Base-by-base conservation (phyloP, 352 stramenopile genomes). In the Phytopythium vexans region DNA sequence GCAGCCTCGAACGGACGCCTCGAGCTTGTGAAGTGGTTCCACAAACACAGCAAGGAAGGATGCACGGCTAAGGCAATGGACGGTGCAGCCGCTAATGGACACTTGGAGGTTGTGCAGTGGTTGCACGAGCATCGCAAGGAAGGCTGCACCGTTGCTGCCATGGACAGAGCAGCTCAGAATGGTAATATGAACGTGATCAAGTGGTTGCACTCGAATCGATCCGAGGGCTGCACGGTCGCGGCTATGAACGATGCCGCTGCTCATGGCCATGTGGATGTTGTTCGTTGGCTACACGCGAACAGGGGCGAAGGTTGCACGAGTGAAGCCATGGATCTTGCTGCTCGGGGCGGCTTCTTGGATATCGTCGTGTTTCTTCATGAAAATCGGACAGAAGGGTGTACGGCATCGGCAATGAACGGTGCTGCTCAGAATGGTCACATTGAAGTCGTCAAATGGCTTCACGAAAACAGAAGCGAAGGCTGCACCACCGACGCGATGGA, bases 211-310 rank as follows among this genome's bases (percentile, higher is more conserved):
- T 6, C 31, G 2, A 62, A 64, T 15, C 49, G 67, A 5, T n/a
- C 21, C 0, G 64, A 70, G 44, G 68, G 64, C 8, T 82, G 68
- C 14, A 74, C 71, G 2, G 47, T 37, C 8, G 56, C 58, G 15
- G 68, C 71, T 1, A 76, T 82, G 62, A 58, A 82, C 51, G 56
- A 60, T 16, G 71, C 71, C 4, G 62, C 71, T 7, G 56, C 34
- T 1, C 56, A 64, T 3, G 64, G 64, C 0, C 52, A 69, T 9
- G 42, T 71, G 0, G 58, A 71, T 8, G 57, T 47, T 6, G 34
- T 74, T 0, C 54, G 53, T 32, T 76, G 55, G 55, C 60, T 76
- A 2, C 63, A 72, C 31, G 47, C 56, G 37, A 43, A 58, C 44
- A 32, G 42, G 3, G 21, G 32, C 10, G 41, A 41, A 37, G 42